These are phyloP conservation scores for Rhizophlyctis rosea DNA, from an alignment of 192 early-diverging fungal species.

Conservation along the genomic window DNA sequence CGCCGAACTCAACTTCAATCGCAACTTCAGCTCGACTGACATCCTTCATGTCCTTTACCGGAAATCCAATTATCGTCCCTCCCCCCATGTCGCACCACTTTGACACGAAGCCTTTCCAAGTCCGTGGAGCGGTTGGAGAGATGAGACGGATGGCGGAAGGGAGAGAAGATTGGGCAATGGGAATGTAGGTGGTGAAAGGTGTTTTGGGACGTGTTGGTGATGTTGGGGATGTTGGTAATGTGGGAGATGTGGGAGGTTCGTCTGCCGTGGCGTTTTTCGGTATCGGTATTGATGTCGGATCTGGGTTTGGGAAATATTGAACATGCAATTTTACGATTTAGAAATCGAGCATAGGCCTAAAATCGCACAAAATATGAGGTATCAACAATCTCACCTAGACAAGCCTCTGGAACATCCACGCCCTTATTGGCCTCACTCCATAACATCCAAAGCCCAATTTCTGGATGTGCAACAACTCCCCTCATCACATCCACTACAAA, in stretches of 20 bases:
- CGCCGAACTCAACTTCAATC: slow-evolving; percentile 11
- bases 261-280: too few species aligned
- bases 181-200: neutral
- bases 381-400: slow-evolving; percentile 18
- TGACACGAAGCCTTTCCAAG: slow-evolving; percentile 9
- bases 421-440: neutral
- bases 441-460: slow-evolving; percentile 17
- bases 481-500: slow-evolving; percentile 18
- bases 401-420: slow-evolving; percentile 1
- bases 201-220: too few species aligned
- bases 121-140: neutral
- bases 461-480: slow-evolving; percentile 15
- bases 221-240: too few species aligned
- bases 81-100: slow-evolving; percentile 13
- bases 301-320: too few species aligned
- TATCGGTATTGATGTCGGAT: too few species aligned
- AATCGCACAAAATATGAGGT: too few species aligned
- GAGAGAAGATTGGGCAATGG: neutral
- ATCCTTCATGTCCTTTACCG: slow-evolving; percentile 7
- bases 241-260: too few species aligned
- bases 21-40: slow-evolving; percentile 9
- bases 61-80: slow-evolving; percentile 12
- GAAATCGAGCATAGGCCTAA: too few species aligned
- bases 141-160: neutral
- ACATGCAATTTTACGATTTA: too few species aligned